phyloP scores from a whole-genome alignment of 2,329 filamentous ascomycete species.

The Alternaria sp. region DNA sequence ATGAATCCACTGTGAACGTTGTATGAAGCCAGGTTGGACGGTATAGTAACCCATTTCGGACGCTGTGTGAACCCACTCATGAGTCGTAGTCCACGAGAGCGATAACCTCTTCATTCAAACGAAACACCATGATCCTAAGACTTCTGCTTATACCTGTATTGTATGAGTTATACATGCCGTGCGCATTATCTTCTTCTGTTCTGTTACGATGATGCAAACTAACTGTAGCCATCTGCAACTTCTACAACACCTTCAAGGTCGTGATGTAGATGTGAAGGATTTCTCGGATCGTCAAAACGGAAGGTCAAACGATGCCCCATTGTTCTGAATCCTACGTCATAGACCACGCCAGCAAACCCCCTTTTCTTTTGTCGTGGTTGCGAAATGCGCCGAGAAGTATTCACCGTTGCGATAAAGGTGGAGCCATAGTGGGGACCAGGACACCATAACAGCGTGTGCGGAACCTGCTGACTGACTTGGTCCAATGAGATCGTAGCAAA shows the following conservation, averaged over 20 bases:
- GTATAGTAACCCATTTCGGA: too few relatives aligned
- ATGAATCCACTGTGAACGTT: too few relatives aligned
- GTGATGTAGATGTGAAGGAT: neutral
- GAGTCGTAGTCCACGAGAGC: too few relatives aligned
- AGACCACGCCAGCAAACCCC: too few relatives aligned
- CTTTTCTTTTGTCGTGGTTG: neutral
- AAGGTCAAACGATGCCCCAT: neutral
- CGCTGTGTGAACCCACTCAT: too few relatives aligned
- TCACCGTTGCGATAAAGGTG: neutral
- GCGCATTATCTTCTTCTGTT: neutral
- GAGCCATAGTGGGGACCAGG: neutral
- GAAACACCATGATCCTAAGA: neutral
- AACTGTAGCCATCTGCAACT: neutral
- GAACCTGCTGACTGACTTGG: neutral
- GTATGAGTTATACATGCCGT: fast-evolving
- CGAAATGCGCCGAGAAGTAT: neutral
- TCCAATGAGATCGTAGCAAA: neutral
- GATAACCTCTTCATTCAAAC: too few relatives aligned
- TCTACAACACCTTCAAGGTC: neutral
- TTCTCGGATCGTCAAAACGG: neutral
- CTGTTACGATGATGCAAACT: neutral
- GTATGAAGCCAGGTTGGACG: too few relatives aligned
- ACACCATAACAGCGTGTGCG: neutral
- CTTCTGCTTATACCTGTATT: neutral
- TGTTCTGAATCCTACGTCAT: neutral